Evolutionary conservation across 1,284 basidiomycete species (phyloP).

Genomic region (Cryptococcus sp.): DNA sequence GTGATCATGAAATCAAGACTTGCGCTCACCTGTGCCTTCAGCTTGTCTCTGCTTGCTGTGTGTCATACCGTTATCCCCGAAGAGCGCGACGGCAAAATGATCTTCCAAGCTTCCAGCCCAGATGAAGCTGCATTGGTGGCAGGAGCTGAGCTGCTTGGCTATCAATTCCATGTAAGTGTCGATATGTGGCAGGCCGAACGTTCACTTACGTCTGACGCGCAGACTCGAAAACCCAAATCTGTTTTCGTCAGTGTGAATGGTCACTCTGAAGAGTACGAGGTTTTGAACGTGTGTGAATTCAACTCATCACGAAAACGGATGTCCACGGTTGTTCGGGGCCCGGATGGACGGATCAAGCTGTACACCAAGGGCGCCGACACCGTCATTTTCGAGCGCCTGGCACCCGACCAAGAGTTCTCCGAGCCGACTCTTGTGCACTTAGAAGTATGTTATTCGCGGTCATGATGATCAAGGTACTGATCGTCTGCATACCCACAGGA

Average conservation of each 20-base stretch:
- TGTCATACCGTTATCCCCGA: slow-evolving; percentile 99
- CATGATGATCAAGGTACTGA: slow-evolving; percentile 1
- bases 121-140: slow-evolving; percentile 96
- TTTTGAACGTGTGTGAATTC: slow-evolving; percentile 98
- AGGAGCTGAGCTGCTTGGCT: slow-evolving; percentile 89
- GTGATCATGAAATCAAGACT: not conserved
- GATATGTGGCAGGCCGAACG: not conserved
- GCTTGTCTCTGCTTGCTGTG: slow-evolving; percentile 81
- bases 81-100: slow-evolving; percentile 73
- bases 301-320: slow-evolving; percentile 97
- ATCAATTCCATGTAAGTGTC: slow-evolving; percentile 80
- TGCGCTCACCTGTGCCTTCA: slow-evolving; percentile 8
- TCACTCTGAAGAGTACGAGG: slow-evolving; percentile 74
- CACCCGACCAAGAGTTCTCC: slow-evolving; percentile 73
- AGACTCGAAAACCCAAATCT: slow-evolving; percentile 94
- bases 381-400: slow-evolving; percentile 86
- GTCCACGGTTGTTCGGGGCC: slow-evolving; percentile 87
- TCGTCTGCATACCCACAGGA: slow-evolving; percentile 59
- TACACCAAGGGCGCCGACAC: slow-evolving; percentile 98
- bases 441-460: slow-evolving; percentile 62
- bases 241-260: slow-evolving; percentile 84
- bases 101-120: slow-evolving; percentile 95
- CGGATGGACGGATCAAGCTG: slow-evolving; percentile 89
- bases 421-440: slow-evolving; percentile 88
- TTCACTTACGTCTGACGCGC: slow-evolving; percentile 7